These are phyloP conservation scores for Mallotus repandus DNA, from an alignment of 441 rosid genomes.

Conservation along the genomic window DNA sequence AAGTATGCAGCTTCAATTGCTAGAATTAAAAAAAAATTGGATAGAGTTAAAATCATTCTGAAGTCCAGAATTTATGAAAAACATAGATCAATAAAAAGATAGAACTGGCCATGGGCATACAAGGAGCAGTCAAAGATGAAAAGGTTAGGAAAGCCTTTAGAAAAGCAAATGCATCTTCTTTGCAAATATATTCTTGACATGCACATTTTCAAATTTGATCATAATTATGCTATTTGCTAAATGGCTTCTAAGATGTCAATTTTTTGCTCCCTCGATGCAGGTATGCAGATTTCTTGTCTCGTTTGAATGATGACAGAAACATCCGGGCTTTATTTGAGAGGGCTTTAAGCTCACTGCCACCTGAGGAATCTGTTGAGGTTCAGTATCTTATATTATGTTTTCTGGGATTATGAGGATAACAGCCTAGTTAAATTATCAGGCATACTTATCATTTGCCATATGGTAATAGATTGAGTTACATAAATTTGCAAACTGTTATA, in stretches of 20 bases:
- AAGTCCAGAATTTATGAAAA: background rate
- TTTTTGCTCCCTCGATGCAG: slow-evolving; percentile 41
- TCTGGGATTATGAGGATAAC: background rate
- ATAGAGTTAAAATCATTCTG: background rate
- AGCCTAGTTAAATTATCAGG: background rate
- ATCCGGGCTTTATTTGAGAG: slow-evolving; percentile 95
- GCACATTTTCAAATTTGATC: background rate
- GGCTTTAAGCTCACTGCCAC: slow-evolving; percentile 84
- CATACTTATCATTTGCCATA: background rate
- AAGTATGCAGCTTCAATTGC: no score
- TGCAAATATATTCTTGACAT: background rate
- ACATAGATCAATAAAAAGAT: background rate
- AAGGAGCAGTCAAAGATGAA: no score
- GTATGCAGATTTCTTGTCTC: slow-evolving; percentile 93
- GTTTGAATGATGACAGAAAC: slow-evolving; percentile 90
- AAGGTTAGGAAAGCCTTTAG: background rate
- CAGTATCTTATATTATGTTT: slow-evolving; percentile 10
- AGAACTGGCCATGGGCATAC: background rate
- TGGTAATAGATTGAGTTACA: background rate
- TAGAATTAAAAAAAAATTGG: background rate
- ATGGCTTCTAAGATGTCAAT: background rate
- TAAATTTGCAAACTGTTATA: no score
- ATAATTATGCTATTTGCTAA: background rate
- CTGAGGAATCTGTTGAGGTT: slow-evolving; percentile 88
- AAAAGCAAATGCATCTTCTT: background rate